Percentiles rank a stretch among this genome's conserved stretches.
These are phyloP conservation scores for Trichoderma sp. DNA, from an alignment of 2,329 filamentous ascomycete species.

Conservation along the genomic window DNA sequence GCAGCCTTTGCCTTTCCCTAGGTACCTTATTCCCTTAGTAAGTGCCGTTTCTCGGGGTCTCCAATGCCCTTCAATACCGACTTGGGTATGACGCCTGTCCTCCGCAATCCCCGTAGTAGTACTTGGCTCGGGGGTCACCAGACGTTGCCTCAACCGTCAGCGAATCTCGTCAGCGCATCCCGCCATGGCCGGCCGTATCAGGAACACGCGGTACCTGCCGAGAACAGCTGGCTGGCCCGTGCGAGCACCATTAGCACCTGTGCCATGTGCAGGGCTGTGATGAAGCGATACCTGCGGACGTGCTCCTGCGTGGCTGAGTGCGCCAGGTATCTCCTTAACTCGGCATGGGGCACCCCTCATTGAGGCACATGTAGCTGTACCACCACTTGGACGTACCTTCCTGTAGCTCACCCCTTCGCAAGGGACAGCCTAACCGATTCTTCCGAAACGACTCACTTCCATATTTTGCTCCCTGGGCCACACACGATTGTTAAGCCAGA, in stretches of 20 bases:
- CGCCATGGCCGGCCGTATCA: conserved; percentile 12
- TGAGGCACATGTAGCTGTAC: conserved; percentile 2
- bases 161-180: conserved; percentile 19
- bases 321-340: conserved; percentile 10
- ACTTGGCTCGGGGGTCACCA: background rate
- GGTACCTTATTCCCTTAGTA: background rate
- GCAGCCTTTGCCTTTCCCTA: background rate
- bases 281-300: background rate
- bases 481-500: conserved; percentile 12
- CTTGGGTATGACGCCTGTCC: background rate
- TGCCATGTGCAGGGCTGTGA: conserved; percentile 15
- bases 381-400: background rate
- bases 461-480: background rate
- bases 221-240: conserved; percentile 14
- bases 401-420: conserved; percentile 4
- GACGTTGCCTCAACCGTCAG: conserved; percentile 18
- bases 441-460: conserved; percentile 20
- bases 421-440: conserved; percentile 21
- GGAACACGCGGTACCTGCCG: conserved; percentile 21
- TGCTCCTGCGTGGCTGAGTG: background rate
- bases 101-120: background rate
- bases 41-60: background rate
- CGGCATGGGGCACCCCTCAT: conserved; percentile 3
- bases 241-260: background rate
- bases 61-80: background rate